A percentile compares a stretch with the other conserved stretches of the same genome.
These are phyloP conservation scores for Coemansia sp. DNA, from an alignment of 192 early-diverging fungal genomes.

Conservation along the genomic window DNA sequence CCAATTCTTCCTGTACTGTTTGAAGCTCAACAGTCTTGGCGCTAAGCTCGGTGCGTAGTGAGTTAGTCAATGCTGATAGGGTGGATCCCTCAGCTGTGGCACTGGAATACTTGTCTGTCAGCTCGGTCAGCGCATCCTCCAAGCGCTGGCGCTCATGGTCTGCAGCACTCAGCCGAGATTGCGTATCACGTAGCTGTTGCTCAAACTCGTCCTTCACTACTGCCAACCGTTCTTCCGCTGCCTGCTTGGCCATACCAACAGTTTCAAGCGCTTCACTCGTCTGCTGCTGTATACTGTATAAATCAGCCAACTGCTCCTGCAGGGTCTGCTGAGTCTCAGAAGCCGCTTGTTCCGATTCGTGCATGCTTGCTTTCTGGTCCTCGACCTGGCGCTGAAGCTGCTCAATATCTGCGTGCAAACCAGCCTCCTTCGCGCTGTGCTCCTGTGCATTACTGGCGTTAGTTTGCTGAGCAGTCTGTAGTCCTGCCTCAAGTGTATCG, in stretches of 20 bases:
- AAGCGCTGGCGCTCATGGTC: neutral
- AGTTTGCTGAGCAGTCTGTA: neutral
- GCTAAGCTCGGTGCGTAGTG: neutral
- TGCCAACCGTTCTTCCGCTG: constrained; percentile 2
- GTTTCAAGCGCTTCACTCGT: neutral
- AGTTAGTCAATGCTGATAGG: neutral
- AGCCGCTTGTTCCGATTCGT: constrained; percentile 3
- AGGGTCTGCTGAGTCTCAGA: neutral
- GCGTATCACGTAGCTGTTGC: constrained; percentile 1
- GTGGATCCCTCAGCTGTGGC: neutral
- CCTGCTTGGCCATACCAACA: neutral
- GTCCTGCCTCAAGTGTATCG: neutral
- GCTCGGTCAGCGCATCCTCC: neutral
- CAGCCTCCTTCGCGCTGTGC: neutral
- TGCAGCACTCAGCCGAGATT: constrained; percentile 2
- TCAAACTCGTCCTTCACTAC: neutral
- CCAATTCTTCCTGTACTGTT: neutral
- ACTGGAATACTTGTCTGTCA: neutral
- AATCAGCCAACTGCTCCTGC: constrained; percentile 12
- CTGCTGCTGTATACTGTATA: neutral
- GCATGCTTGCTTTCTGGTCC: neutral
- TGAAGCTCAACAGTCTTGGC: neutral
- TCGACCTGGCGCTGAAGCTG: neutral
- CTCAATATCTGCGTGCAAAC: neutral
- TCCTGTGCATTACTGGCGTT: neutral